These are phyloP conservation scores for Thraustotheca clavata DNA, from an alignment of 352 stramenopile genomes.

Conservation along the genomic window DNA sequence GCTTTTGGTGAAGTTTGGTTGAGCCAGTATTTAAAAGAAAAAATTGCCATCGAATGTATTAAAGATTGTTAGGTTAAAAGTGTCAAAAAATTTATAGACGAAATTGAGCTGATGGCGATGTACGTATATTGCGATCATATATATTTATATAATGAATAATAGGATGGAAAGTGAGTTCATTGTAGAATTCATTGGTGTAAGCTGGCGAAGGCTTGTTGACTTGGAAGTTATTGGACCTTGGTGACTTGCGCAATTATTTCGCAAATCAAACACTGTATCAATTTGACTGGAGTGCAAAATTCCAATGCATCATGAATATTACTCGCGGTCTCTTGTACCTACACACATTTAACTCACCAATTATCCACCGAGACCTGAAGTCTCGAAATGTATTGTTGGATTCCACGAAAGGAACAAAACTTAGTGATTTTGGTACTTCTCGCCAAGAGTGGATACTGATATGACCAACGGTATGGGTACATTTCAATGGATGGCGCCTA, in stretches of 20 bases:
- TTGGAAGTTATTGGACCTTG: slow-evolving; percentile 62
- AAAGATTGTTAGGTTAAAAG: slow-evolving; percentile 36
- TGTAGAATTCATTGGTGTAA: slow-evolving; percentile 55
- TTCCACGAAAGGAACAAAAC: slow-evolving; percentile 34
- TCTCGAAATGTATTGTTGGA: slow-evolving; percentile 33
- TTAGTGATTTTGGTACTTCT: slow-evolving; percentile 64
- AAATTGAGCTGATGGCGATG: slow-evolving; percentile 47
- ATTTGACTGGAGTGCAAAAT: slow-evolving; percentile 4
- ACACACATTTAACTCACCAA: slow-evolving; percentile 2
- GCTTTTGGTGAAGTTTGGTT: slow-evolving; percentile 64
- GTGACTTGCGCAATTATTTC: slow-evolving; percentile 44
- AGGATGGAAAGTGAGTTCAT: slow-evolving; percentile 24
- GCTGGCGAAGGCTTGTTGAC: slow-evolving; percentile 47
- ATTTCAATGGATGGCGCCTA: slow-evolving; percentile 41
- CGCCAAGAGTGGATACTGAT: slow-evolving; percentile 31
- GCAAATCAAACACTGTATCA: not conserved
- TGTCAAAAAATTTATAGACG: slow-evolving; percentile 31
- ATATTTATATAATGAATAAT: slow-evolving; percentile 3
- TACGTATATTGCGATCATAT: slow-evolving; percentile 38
- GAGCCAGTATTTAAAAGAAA: slow-evolving; percentile 50
- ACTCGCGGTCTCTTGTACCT: slow-evolving; percentile 2
- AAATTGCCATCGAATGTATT: slow-evolving; percentile 54
- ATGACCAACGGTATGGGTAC: slow-evolving; percentile 56
- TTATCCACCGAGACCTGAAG: slow-evolving; percentile 50
- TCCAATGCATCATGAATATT: not conserved